Percentiles rank a stretch among this genome's conserved stretches.
These are phyloP conservation scores for Sporisorium reilianum DNA, from an alignment of 1,284 basidiomycete genomes.

Conservation along the genomic window DNA sequence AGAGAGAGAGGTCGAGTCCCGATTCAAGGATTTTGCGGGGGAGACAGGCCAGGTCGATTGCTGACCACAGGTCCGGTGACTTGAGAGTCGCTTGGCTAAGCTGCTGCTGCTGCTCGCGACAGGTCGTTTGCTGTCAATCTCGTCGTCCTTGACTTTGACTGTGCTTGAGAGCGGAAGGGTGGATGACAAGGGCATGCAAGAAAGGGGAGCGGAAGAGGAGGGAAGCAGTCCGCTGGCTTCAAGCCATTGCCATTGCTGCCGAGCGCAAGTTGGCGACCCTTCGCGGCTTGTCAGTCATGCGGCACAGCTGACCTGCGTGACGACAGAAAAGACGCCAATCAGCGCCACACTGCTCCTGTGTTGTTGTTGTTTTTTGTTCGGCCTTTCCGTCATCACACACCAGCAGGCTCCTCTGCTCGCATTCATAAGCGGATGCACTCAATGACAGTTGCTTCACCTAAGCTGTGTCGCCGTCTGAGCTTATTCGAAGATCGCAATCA, in stretches of 20 bases:
- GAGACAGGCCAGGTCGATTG: constrained; percentile 1
- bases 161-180: not conserved
- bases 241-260: not conserved
- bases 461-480: too few species aligned
- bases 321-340: constrained; percentile 4
- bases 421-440: too few species aligned
- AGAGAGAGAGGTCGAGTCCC: not conserved
- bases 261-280: too few species aligned
- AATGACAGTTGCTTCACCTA: too few species aligned
- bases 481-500: too few species aligned
- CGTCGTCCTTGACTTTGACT: not conserved
- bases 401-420: too few species aligned
- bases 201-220: not conserved
- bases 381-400: constrained; percentile 1
- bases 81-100: not conserved
- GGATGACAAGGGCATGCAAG: not conserved
- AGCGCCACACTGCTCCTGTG: constrained; percentile 2
- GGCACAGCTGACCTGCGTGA: constrained; percentile 8
- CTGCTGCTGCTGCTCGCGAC: not conserved
- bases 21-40: not conserved
- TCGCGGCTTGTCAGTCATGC: not conserved
- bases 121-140: not conserved
- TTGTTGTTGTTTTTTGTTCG: not conserved
- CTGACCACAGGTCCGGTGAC: not conserved
- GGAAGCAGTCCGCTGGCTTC: not conserved